A percentile compares a stretch with the other conserved stretches of the same genome.
Evolutionary conservation across 352 stramenopile species (phyloP).

Genomic region (Stramenopiles sp.): DNA sequence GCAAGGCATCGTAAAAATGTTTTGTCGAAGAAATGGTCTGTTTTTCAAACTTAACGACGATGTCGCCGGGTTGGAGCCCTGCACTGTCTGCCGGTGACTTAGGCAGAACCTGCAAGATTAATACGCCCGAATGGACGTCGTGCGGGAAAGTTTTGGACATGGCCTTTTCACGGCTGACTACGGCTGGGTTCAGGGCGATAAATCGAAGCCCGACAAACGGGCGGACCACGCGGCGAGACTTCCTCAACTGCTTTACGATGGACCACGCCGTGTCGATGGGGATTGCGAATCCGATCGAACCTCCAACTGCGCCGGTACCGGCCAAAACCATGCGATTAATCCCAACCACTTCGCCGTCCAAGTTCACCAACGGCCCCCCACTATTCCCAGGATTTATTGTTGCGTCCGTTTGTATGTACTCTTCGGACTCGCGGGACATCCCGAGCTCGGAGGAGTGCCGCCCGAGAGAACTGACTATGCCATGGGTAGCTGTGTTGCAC

Average conservation of each 20-base stretch:
- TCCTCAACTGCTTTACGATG: constrained; percentile 59
- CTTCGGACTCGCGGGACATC: constrained; percentile 36
- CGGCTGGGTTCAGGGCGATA: too few relatives aligned
- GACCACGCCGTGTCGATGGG: constrained; percentile 57
- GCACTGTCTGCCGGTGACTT: too few relatives aligned
- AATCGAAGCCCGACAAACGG: constrained; percentile 76
- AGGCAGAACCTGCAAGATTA: too few relatives aligned
- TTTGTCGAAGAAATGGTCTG: too few relatives aligned
- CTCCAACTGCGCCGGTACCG: constrained; percentile 37
- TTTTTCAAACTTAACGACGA: too few relatives aligned
- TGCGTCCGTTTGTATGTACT: constrained; percentile 81
- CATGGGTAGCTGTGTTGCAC: constrained; percentile 65
- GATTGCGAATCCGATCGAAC: constrained; percentile 77
- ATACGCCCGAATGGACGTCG: too few relatives aligned
- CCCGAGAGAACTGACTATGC: constrained; percentile 67
- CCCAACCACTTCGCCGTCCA: constrained; percentile 72
- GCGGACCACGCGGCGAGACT: constrained; percentile 57
- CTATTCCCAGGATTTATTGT: constrained; percentile 77
- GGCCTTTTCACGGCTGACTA: too few relatives aligned
- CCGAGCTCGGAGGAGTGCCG: constrained; percentile 62
- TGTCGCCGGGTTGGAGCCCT: too few relatives aligned
- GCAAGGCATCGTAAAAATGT: too few relatives aligned
- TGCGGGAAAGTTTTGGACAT: too few relatives aligned
- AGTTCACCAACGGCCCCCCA: constrained; percentile 69
- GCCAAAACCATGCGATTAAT: constrained; percentile 84